Conservation (phyloP, 371 early-diverging fungal genomes). For the Mortierella sp. region DNA sequence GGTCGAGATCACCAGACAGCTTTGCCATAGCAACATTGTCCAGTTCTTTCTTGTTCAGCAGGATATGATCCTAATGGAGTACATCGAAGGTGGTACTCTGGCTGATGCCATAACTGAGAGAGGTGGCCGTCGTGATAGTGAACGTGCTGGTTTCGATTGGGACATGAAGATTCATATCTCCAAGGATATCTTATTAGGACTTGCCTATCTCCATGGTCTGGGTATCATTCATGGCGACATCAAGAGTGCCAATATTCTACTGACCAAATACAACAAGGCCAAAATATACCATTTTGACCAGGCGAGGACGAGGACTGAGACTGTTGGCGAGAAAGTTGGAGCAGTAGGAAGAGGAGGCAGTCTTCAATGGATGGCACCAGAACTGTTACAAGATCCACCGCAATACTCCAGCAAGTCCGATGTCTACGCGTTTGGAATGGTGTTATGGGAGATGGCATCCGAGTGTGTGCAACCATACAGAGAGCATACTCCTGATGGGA, state of each 20-base stretch:
- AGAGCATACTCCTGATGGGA: neutral
- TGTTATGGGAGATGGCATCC: slow-evolving; percentile 21
- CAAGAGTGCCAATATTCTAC: slow-evolving; percentile 13
- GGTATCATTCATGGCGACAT: slow-evolving; percentile 11
- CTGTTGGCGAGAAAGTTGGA: too few relatives aligned
- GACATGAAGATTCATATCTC: slow-evolving; percentile 4
- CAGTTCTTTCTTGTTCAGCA: neutral
- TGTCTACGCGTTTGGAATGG: slow-evolving; percentile 14
- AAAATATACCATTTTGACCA: too few relatives aligned
- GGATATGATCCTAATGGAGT: slow-evolving; percentile 18
- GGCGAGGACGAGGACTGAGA: too few relatives aligned
- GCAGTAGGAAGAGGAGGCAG: too few relatives aligned
- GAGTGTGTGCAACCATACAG: slow-evolving; percentile 3
- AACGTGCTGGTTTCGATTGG: too few relatives aligned
- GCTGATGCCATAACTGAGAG: neutral
- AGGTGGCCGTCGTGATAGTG: too few relatives aligned
- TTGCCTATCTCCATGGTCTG: slow-evolving; percentile 13
- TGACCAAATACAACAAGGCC: too few relatives aligned
- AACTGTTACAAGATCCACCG: slow-evolving; percentile 1
- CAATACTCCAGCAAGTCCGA: slow-evolving; percentile 12
- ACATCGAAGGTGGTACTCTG: slow-evolving; percentile 10
- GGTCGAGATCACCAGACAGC: neutral
- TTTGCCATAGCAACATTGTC: neutral
- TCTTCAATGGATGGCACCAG: too few relatives aligned
- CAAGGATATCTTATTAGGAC: slow-evolving; percentile 3